Evolutionary conservation across 164 flowering plant species (phyloP).

Genomic region (Vitis amurensis): DNA sequence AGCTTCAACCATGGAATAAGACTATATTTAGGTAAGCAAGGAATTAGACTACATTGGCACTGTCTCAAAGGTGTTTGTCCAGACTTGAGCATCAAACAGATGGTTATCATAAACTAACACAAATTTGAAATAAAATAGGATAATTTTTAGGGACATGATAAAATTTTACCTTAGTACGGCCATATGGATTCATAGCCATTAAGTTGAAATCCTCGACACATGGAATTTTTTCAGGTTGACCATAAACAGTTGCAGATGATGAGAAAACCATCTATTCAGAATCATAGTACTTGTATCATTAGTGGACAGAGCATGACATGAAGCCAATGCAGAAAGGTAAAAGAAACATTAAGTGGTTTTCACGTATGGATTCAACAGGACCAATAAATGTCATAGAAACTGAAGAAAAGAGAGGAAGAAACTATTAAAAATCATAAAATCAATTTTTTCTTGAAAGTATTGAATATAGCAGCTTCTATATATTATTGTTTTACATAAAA

Average conservation of each 20-base stretch:
- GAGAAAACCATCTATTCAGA: slow-evolving; percentile 85
- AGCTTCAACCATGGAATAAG: slow-evolving; percentile 39
- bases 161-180: slow-evolving; percentile 78
- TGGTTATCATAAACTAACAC: not conserved
- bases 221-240: slow-evolving; percentile 88
- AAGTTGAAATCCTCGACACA: slow-evolving; percentile 76
- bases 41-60: not conserved
- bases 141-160: not conserved
- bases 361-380: not conserved
- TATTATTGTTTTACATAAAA: no score
- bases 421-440: not conserved
- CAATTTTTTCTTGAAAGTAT: no score
- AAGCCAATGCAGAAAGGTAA: not conserved
- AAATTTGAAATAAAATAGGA: not conserved
- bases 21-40: not conserved
- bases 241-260: slow-evolving; percentile 96
- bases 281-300: slow-evolving; percentile 7
- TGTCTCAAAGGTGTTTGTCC: not conserved
- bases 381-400: not conserved
- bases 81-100: not conserved
- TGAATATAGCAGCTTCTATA: no score
- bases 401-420: not conserved
- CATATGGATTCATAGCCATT: slow-evolving; percentile 92
- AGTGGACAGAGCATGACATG: slow-evolving; percentile 2
- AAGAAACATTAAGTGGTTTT: not conserved